Conservation (phyloP, 2,329 filamentous ascomycete species). For the Fusarium sp. region DNA sequence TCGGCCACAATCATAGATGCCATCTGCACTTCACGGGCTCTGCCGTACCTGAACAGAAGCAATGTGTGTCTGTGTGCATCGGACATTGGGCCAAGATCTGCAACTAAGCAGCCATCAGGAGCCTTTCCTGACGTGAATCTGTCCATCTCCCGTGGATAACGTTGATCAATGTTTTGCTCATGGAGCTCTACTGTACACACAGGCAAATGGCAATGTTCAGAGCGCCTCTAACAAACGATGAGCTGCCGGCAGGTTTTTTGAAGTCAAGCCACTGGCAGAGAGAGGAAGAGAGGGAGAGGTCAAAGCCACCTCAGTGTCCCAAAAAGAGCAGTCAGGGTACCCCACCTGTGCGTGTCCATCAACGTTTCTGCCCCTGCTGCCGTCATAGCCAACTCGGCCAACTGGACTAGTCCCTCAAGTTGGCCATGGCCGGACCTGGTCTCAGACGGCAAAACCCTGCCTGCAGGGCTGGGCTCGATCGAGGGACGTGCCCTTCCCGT, state of each 20-base stretch:
- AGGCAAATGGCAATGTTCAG: slow-evolving; percentile 2
- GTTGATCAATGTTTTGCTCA: slow-evolving; percentile 4
- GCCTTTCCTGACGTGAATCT: slow-evolving; percentile 14
- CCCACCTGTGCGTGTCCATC: slow-evolving; percentile 30
- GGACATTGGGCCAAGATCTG: slow-evolving; percentile 26
- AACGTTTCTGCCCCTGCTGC: slow-evolving; percentile 19
- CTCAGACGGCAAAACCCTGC: slow-evolving; percentile 35
- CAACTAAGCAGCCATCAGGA: slow-evolving; percentile 15
- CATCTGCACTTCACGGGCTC: slow-evolving; percentile 35
- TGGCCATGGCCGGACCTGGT: slow-evolving; percentile 23
- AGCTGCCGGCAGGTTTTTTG: slow-evolving; percentile 1
- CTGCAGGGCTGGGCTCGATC: slow-evolving; percentile 28
- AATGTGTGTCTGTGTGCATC: slow-evolving; percentile 13
- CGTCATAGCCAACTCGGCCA: slow-evolving; percentile 29
- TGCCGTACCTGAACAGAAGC: slow-evolving; percentile 17
- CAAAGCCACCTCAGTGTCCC: neutral
- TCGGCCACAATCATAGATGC: slow-evolving; percentile 11
- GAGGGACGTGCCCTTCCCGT: slow-evolving; percentile 40
- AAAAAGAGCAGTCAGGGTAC: slow-evolving; percentile 9
- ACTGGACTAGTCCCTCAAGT: slow-evolving; percentile 31
- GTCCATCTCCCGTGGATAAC: slow-evolving; percentile 25
- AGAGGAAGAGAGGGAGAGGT: neutral
- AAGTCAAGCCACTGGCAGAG: slow-evolving; percentile 14
- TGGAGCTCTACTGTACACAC: neutral
- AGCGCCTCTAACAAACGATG: neutral